Conservation (phyloP, 345 rosid species). For the Stellera chamaejasme region DNA sequence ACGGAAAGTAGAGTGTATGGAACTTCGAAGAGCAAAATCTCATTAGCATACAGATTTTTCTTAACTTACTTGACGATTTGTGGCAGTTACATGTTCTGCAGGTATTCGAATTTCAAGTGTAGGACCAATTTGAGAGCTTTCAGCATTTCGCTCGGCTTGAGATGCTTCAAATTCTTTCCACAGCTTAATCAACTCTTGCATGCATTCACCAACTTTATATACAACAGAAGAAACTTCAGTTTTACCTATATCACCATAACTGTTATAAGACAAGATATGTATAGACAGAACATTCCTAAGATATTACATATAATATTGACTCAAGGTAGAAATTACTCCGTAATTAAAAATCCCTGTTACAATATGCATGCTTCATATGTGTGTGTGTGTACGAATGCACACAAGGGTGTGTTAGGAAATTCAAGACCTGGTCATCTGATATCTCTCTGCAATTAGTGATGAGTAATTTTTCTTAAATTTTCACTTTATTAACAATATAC, state of each 20-base stretch:
- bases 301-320: too few relatives aligned
- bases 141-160: constrained; percentile 66
- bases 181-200: constrained; percentile 93
- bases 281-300: too few relatives aligned
- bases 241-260: constrained; percentile 64
- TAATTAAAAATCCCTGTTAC: too few relatives aligned
- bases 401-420: too few relatives aligned
- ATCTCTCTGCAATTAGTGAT: too few relatives aligned
- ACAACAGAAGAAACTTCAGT: constrained; percentile 74
- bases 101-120: constrained; percentile 95
- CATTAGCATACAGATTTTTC: background rate
- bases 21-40: constrained; percentile 4
- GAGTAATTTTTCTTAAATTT: too few relatives aligned
- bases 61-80: constrained; percentile 89
- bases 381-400: too few relatives aligned
- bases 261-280: background rate
- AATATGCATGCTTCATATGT: too few relatives aligned
- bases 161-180: constrained; percentile 82
- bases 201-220: constrained; percentile 98
- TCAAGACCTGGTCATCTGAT: too few relatives aligned
- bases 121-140: constrained; percentile 61
- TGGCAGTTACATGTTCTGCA: constrained; percentile 97
- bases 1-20: constrained; percentile 1
- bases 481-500: too few relatives aligned
- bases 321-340: too few relatives aligned